Conservation (phyloP, 176 grass and related monocot genomes). For the Pontederia crassipes region DNA sequence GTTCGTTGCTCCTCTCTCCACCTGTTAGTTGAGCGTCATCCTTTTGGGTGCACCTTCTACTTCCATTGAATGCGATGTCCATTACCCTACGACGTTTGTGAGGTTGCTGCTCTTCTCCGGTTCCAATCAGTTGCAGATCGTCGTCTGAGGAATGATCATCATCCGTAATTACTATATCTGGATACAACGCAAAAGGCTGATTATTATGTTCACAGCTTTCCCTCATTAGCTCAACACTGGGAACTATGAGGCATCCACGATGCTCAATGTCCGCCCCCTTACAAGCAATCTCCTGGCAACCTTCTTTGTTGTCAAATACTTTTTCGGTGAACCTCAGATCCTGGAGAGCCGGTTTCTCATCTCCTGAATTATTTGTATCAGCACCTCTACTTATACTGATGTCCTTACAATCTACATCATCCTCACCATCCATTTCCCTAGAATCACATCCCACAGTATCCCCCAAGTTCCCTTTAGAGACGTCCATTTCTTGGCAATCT, state of each 20-base stretch:
- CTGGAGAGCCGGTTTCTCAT: background rate
- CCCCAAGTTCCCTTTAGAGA: background rate
- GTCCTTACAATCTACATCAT: conserved; percentile 14
- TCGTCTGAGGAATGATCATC: conserved; percentile 25
- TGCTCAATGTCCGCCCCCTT: background rate
- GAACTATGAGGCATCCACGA: background rate
- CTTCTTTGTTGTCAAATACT: too few species aligned
- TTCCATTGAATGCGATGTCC: background rate
- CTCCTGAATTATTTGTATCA: conserved; percentile 6
- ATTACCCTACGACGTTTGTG: conserved; percentile 61
- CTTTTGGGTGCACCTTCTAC: conserved; percentile 33
- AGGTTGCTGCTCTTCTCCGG: conserved; percentile 24
- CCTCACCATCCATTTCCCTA: background rate
- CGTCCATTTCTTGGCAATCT: conserved; percentile 6
- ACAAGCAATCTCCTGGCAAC: too few species aligned
- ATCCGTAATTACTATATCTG: conserved; percentile 6
- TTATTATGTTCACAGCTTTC: conserved; percentile 2
- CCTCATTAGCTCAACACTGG: conserved; percentile 1
- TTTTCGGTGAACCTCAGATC: too few species aligned
- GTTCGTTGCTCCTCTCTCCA: too few species aligned
- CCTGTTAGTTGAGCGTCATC: too few species aligned
- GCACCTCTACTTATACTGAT: background rate
- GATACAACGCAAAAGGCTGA: background rate
- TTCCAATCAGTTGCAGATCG: conserved; percentile 1
- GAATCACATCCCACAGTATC: background rate